Conservation (phyloP, 306 rosid genomes). For the Quercus parvula region DNA sequence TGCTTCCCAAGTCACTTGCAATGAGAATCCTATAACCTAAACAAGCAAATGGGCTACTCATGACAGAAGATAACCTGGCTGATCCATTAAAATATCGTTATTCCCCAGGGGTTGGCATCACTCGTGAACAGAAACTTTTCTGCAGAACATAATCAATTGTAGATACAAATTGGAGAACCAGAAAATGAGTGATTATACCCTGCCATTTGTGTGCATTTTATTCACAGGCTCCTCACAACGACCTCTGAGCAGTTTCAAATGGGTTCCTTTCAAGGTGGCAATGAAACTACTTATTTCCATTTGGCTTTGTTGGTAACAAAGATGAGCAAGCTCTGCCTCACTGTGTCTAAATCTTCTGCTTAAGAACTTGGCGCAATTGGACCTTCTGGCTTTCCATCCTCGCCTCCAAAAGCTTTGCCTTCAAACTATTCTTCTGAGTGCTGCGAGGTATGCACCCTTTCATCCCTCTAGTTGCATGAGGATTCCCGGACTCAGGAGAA, state of each 20-base stretch:
- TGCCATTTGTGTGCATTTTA: slow-evolving; percentile 34
- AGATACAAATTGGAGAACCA: slow-evolving; percentile 21
- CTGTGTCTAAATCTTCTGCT: slow-evolving; percentile 66
- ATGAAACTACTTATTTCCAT: slow-evolving; percentile 22
- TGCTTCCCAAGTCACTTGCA: background rate
- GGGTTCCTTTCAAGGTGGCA: slow-evolving; percentile 17
- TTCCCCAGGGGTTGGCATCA: slow-evolving; percentile 3
- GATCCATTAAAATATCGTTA: background rate
- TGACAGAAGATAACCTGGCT: background rate
- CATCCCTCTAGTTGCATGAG: slow-evolving; percentile 54
- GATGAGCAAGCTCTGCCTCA: slow-evolving; percentile 23
- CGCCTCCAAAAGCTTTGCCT: slow-evolving; percentile 84
- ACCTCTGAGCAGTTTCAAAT: slow-evolving; percentile 31
- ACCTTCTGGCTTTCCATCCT: slow-evolving; percentile 82
- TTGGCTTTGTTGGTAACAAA: slow-evolving; percentile 17
- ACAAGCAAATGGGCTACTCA: background rate
- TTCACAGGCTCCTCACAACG: slow-evolving; percentile 27
- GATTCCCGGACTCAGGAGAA: slow-evolving; percentile 62
- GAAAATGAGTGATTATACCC: slow-evolving; percentile 22
- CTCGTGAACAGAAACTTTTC: slow-evolving; percentile 7
- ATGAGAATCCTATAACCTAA: background rate
- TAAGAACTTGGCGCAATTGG: slow-evolving; percentile 84
- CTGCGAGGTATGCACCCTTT: slow-evolving; percentile 78
- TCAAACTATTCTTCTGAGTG: slow-evolving; percentile 72
- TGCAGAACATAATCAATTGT: background rate